Percentiles rank a stretch among this genome's conserved stretches.
Conservation (phyloP, 352 stramenopile genomes). For the Phytophthora litchii region DNA sequence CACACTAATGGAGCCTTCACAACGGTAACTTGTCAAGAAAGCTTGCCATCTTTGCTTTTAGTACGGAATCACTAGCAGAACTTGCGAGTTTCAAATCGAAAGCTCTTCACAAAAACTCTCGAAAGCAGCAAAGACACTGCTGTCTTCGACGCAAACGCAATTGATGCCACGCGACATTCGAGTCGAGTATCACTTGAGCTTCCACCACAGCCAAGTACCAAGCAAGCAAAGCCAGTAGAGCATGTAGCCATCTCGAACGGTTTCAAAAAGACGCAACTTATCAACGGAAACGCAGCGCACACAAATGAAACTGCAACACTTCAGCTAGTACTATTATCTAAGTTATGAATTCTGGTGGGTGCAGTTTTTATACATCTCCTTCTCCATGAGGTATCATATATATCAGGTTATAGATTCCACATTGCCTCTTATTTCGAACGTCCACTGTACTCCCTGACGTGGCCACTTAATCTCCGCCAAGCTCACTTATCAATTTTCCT, state of each 20-base stretch:
- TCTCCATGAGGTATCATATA: no score
- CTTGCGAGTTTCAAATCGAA: no score
- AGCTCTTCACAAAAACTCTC: no score
- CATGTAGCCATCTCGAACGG: constrained; percentile 10
- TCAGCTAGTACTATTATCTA: neutral
- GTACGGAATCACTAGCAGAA: no score
- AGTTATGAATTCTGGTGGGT: neutral
- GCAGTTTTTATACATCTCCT: no score
- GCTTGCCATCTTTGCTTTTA: no score
- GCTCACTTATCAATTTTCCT: constrained; percentile 16
- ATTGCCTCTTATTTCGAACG: neutral
- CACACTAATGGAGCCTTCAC: no score
- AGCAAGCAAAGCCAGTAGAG: constrained; percentile 2
- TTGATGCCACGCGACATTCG: neutral
- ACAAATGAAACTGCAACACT: neutral
- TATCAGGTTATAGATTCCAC: no score
- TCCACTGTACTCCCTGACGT: constrained; percentile 1
- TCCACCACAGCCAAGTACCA: no score
- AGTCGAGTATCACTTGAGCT: no score
- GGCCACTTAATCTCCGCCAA: constrained; percentile 7
- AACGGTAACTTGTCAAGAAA: no score
- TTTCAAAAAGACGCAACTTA: constrained; percentile 16
- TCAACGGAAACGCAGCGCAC: constrained; percentile 2
- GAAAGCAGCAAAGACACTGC: constrained; percentile 1
- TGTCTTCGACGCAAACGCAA: constrained; percentile 9